phyloP scores from a whole-genome alignment of 352 stramenopile species.

The Pythium volutum region DNA sequence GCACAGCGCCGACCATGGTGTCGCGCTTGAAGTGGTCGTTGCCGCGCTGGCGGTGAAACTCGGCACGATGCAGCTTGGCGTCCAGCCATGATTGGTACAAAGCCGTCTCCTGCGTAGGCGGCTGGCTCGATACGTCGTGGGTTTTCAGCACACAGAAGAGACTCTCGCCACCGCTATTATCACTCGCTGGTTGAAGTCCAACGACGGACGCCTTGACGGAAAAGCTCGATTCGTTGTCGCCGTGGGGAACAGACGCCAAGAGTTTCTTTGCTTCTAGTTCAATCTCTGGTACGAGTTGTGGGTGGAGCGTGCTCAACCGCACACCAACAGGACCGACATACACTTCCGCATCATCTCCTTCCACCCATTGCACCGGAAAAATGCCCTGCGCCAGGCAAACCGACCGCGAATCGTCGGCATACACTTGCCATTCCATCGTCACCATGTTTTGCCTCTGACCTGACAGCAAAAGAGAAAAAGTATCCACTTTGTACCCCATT shows the following conservation, averaged over 20 bases:
- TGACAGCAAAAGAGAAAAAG: neutral
- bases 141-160: conserved; percentile 11
- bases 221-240: neutral
- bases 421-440: conserved; percentile 19
- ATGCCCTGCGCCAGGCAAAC: conserved; percentile 1
- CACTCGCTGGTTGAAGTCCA: neutral
- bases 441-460: too few relatives aligned
- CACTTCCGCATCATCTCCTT: neutral
- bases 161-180: neutral
- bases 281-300: conserved; percentile 12
- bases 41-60: conserved; percentile 42
- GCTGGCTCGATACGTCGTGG: neutral
- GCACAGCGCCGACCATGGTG: conserved; percentile 29
- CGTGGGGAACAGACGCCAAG: neutral
- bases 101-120: conserved; percentile 1
- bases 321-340: neutral
- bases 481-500: neutral
- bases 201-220: neutral
- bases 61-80: conserved; percentile 45
- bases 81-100: conserved; percentile 36
- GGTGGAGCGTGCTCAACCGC: conserved; percentile 8
- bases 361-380: conserved; percentile 18
- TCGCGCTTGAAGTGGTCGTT: conserved; percentile 56
- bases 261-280: conserved; percentile 7
- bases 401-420: conserved; percentile 7